Evolutionary conservation across 2,329 filamentous ascomycete genomes (phyloP).

Genomic region (Fusarium metavorans): DNA sequence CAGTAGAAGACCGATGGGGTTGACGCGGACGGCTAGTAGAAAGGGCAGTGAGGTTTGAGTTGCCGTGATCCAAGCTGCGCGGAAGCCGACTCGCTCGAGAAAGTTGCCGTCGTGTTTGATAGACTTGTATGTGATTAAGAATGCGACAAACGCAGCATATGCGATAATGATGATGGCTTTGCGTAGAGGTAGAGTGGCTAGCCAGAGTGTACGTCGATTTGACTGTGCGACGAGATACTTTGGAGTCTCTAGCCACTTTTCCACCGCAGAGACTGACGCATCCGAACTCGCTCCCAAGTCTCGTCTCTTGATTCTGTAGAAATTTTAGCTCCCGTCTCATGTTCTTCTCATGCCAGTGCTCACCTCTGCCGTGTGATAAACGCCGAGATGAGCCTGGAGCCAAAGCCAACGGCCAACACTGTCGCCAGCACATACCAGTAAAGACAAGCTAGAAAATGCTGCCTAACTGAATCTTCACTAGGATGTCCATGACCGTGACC

Average conservation of each 20-base stretch:
- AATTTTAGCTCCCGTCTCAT: not conserved
- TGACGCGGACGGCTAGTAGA: conserved; percentile 38
- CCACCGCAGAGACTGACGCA: conserved; percentile 22
- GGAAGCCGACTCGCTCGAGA: conserved; percentile 42
- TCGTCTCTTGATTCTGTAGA: conserved; percentile 30
- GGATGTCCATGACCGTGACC: conserved; percentile 34
- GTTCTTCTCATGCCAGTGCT: conserved; percentile 1
- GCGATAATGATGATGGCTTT: conserved; percentile 24
- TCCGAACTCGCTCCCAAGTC: conserved; percentile 26
- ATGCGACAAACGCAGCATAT: conserved; percentile 37
- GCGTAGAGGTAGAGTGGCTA: conserved; percentile 30
- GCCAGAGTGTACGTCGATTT: conserved; percentile 22
- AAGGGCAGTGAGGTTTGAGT: conserved; percentile 42
- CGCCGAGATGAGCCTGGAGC: conserved; percentile 28
- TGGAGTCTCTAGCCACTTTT: conserved; percentile 30
- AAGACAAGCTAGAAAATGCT: conserved; percentile 41
- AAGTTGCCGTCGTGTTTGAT: conserved; percentile 45
- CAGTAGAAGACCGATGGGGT: conserved; percentile 38
- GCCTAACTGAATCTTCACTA: conserved; percentile 41
- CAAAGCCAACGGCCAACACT: conserved; percentile 24
- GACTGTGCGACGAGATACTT: conserved; percentile 13
- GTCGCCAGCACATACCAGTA: conserved; percentile 43
- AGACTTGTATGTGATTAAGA: conserved; percentile 41
- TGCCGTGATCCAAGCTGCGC: conserved; percentile 42
- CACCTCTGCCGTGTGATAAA: conserved; percentile 42